Conservation (phyloP, 23 red algal genomes). For the Gracilaria vermiculophylla region DNA sequence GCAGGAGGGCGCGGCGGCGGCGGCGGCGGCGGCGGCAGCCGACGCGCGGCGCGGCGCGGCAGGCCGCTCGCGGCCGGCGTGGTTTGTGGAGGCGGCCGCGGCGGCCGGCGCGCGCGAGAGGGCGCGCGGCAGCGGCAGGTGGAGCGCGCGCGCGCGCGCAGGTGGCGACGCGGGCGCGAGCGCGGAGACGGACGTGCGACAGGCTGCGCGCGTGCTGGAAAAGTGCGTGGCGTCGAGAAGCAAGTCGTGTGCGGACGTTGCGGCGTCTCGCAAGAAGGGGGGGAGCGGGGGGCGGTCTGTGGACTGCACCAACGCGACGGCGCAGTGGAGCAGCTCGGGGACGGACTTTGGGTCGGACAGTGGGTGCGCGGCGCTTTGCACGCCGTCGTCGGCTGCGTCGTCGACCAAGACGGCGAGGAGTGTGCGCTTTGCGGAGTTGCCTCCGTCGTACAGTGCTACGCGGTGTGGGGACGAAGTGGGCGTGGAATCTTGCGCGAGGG, state of each 20-base stretch:
- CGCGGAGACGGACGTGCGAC: not conserved
- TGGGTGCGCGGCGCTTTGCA: not conserved
- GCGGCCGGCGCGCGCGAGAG: not conserved
- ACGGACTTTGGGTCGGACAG: not conserved
- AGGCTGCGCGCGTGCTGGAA: slow-evolving; percentile 6
- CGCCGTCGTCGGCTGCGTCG: not conserved
- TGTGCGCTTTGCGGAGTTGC: slow-evolving; percentile 58
- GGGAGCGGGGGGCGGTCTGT: not conserved
- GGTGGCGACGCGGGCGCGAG: not conserved
- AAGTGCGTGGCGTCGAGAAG: not conserved
- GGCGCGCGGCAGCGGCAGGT: not conserved
- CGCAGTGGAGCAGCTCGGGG: not conserved
- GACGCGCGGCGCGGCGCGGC: not conserved
- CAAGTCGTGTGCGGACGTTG: not conserved
- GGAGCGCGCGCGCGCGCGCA: not conserved
- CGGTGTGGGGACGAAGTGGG: not conserved
- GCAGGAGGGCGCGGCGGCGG: not conserved
- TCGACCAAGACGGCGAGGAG: slow-evolving; percentile 26
- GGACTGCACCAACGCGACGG: not conserved
- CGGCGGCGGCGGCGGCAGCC: slow-evolving; percentile 15
- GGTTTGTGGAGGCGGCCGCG: slow-evolving; percentile 21
- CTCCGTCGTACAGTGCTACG: slow-evolving; percentile 57
- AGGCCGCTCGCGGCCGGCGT: slow-evolving; percentile 27
- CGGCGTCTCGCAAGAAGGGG: not conserved
- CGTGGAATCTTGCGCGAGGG: no score